Evolutionary conservation across 768 basidiomycete genomes (phyloP).

Genomic region (Rhodotorula toruloides): DNA sequence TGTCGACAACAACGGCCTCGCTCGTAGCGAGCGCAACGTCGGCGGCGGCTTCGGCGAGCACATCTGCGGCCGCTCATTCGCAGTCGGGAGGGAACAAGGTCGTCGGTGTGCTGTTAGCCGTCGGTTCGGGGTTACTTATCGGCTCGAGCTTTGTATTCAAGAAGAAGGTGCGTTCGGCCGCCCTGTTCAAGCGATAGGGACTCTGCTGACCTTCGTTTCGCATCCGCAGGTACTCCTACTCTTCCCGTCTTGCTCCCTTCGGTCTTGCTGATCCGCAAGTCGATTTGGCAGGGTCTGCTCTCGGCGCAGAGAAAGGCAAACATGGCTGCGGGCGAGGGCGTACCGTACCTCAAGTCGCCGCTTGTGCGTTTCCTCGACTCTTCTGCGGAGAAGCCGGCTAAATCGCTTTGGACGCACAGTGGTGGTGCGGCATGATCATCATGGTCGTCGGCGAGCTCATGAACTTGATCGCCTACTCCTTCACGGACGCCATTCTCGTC

Average conservation of each 20-base stretch:
- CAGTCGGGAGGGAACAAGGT: slow-evolving; percentile 48
- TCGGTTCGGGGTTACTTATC: slow-evolving; percentile 74
- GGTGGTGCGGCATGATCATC: slow-evolving; percentile 93
- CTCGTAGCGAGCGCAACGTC: neutral
- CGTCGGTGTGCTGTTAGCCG: slow-evolving; percentile 49
- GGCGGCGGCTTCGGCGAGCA: slow-evolving; percentile 38
- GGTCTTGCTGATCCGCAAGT: no score
- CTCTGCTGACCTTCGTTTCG: no score
- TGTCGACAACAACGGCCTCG: neutral
- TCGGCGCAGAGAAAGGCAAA: slow-evolving; percentile 43
- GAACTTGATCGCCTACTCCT: slow-evolving; percentile 45
- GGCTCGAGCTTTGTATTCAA: slow-evolving; percentile 94
- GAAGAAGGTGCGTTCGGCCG: slow-evolving; percentile 88
- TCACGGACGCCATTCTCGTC: slow-evolving; percentile 47
- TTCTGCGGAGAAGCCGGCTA: no score
- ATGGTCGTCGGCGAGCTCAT: slow-evolving; percentile 71
- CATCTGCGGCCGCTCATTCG: slow-evolving; percentile 20
- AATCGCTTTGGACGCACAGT: slow-evolving; percentile 55
- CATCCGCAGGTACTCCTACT: no score
- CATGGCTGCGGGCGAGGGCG: slow-evolving; percentile 66
- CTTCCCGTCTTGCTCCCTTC: no score
- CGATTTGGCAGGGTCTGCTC: slow-evolving; percentile 36
- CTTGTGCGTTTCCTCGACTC: slow-evolving; percentile 53
- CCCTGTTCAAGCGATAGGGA: no score
- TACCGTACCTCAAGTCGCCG: slow-evolving; percentile 83